These are phyloP conservation scores for Juglanconis oblonga DNA, from an alignment of 2,329 filamentous ascomycete genomes.

Conservation along the genomic window DNA sequence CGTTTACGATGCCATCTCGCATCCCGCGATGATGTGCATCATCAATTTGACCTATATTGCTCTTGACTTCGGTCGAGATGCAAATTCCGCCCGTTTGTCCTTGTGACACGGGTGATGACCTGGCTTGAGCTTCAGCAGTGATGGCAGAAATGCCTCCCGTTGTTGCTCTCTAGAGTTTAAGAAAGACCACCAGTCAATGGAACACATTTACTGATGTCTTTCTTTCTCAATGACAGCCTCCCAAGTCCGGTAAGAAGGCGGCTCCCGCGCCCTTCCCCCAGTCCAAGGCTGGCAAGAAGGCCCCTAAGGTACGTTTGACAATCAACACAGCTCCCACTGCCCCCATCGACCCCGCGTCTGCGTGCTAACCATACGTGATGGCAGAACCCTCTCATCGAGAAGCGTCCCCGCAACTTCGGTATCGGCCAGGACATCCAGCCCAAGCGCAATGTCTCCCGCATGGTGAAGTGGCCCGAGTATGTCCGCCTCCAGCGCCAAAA, in stretches of 20 bases:
- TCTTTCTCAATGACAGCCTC: conserved; percentile 99
- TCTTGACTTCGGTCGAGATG: conserved; percentile 32
- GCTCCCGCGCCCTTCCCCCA: conserved; percentile 95
- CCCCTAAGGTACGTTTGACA: conserved; percentile 75
- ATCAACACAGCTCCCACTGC: background rate
- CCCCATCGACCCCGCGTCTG: background rate
- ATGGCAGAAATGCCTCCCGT: conserved; percentile 53
- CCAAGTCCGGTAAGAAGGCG: conserved; percentile 97
- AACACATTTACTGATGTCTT: conserved; percentile 92
- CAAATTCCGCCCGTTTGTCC: conserved; percentile 41
- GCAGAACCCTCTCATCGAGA: conserved; percentile 99
- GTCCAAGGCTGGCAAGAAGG: conserved; percentile 94
- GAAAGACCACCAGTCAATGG: conserved; percentile 72
- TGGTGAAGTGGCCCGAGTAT: conserved; percentile 99
- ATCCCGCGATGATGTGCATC: conserved; percentile 9
- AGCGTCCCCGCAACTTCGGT: conserved; percentile 94
- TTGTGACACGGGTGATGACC: conserved; percentile 53
- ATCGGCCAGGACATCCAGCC: conserved; percentile 99
- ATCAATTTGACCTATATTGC: conserved; percentile 19
- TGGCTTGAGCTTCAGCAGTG: conserved; percentile 59
- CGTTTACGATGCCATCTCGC: conserved; percentile 16
- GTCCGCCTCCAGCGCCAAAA: conserved; percentile 92
- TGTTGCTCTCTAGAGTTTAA: conserved; percentile 86
- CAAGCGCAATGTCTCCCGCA: conserved; percentile 89
- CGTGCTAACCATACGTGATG: conserved; percentile 19